phyloP scores from a whole-genome alignment of 306 rosid species.

The Cucurbita pepo region DNA sequence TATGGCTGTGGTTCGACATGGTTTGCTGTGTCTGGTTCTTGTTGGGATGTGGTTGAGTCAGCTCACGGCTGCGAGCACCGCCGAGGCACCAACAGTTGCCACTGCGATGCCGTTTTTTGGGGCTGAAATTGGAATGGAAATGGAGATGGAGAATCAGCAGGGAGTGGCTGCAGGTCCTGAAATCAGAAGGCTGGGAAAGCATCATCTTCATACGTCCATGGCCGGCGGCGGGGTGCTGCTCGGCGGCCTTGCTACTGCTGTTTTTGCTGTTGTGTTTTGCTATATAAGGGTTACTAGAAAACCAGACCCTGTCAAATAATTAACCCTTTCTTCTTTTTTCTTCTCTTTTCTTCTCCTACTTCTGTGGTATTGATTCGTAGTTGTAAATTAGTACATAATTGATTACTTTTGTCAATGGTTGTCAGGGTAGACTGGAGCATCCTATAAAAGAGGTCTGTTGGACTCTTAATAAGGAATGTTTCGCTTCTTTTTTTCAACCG shows the following conservation, averaged over 20 bases:
- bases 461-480: too few relatives aligned
- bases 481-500: too few relatives aligned
- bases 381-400: background rate
- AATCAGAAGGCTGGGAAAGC: constrained; percentile 37
- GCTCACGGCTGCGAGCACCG: background rate
- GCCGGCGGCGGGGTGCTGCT: constrained; percentile 82
- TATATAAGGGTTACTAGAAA: constrained; percentile 73
- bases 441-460: too few relatives aligned
- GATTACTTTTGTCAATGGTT: too few relatives aligned
- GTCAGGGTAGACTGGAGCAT: too few relatives aligned
- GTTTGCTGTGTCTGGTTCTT: background rate
- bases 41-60: background rate
- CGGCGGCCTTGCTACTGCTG: constrained; percentile 66
- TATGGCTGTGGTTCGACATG: background rate
- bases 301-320: background rate
- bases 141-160: background rate
- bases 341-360: background rate
- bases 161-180: constrained; percentile 35
- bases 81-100: background rate
- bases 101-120: background rate
- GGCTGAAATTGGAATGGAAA: background rate
- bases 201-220: constrained; percentile 49
- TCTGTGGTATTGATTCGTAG: background rate
- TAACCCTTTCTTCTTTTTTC: background rate
- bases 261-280: constrained; percentile 65